These are phyloP conservation scores for Pyrenophora graminea DNA, from an alignment of 2,329 filamentous ascomycete species.

Conservation along the genomic window DNA sequence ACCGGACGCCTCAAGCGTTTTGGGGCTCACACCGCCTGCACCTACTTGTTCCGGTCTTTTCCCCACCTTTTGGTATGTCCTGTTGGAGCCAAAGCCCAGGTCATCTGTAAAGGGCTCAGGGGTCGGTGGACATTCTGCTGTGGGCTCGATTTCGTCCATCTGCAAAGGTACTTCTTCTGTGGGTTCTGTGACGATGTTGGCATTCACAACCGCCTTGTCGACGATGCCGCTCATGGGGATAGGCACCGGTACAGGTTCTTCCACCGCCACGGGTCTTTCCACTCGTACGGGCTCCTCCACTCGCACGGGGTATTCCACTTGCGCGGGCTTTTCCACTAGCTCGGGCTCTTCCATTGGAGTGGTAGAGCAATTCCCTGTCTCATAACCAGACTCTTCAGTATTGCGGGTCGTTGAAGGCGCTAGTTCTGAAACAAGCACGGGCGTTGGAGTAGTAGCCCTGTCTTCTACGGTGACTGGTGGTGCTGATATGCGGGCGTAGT, in stretches of 20 bases:
- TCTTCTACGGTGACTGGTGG: not conserved
- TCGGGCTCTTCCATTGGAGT: not conserved
- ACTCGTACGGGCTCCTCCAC: not conserved
- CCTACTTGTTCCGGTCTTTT: conserved; percentile 4
- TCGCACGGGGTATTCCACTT: not conserved
- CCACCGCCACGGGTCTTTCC: too few relatives aligned
- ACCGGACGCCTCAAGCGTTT: not conserved
- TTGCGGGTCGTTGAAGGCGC: not conserved
- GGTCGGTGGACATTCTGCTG: not conserved
- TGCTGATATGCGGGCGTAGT: conserved; percentile 9
- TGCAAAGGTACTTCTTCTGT: not conserved
- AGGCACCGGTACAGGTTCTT: too few relatives aligned
- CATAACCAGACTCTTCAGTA: not conserved
- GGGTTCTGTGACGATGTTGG: not conserved
- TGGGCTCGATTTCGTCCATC: conserved; percentile 10
- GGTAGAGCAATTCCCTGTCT: not conserved
- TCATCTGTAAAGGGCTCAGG: conserved; percentile 25
- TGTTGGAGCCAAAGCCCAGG: conserved; percentile 18
- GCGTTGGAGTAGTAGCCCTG: conserved; percentile 2
- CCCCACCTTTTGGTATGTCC: conserved; percentile 20
- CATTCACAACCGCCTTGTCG: not conserved
- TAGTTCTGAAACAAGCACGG: not conserved
- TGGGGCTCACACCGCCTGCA: not conserved
- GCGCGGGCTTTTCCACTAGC: fast-evolving
- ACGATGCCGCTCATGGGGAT: too few relatives aligned